Base-by-base conservation (phyloP, 768 basidiomycete genomes). In the Kwoniella sp. region DNA sequence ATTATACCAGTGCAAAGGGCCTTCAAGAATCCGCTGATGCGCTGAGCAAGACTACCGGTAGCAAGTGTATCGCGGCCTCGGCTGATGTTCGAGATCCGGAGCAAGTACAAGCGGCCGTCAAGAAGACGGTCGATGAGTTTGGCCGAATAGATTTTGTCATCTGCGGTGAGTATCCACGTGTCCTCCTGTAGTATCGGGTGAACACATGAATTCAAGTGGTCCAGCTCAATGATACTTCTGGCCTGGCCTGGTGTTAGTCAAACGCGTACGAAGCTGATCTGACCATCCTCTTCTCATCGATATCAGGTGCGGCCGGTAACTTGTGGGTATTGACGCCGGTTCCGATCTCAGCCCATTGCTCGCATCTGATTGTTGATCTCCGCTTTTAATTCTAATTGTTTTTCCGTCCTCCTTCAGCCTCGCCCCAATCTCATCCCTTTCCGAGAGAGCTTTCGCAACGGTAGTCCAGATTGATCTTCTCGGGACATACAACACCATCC, bases 91-190 rank as follows among this genome's bases (percentile, higher is more conserved):
- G 94, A 53, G 83, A 90, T 41, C 88, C 90, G 1, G 84, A 87
- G 55, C 83, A 88, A 15, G 82, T 99, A 41, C 84, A 86, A 65
- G 86, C 84, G 7, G 95, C 95, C 5, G 94, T 91, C 22, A 81
- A 86, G 28, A 85, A 86, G 76, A 86, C 90, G 0, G 85, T 93
- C 20, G 86, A 87, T 66, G 84, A 84, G 70, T 93, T 90, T 76
- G 93, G 94, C 0, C 85, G 84, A 68, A 92, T 99, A 64, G 94
- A 99, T 82, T 95, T 91, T 77, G 94, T 97, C 56, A 91, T 97
- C 61, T 93, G 92, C 76, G 93, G 93, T 90, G 79, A 63, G 84
- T 82, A 2, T 1, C 0, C 17, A 15, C 31, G 23, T 29, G n/a
- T 22, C n/a, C 34, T 30, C 4, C 2, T 29, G 25, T n/a, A n/a